Base-by-base conservation (phyloP, 768 basidiomycete genomes). In the Leucocoprinus birnbaumii region DNA sequence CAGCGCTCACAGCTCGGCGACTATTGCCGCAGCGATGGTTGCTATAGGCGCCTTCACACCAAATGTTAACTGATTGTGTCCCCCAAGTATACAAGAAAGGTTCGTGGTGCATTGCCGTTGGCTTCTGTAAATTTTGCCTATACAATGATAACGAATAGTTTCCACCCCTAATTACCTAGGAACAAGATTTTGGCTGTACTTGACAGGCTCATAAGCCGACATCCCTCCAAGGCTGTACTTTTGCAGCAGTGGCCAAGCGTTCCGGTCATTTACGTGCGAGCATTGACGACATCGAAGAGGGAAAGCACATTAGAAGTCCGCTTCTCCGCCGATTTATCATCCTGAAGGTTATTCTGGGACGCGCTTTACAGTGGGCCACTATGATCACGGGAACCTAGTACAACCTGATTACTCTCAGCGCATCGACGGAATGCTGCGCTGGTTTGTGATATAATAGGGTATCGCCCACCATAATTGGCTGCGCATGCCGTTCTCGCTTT, bases 331-430 rank as follows among this genome's bases (percentile, higher is more conserved):
- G 6, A 16, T 14, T 51, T 14, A 25, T 19, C 25, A 2, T 10
- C n/a, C 40, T 21, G 8, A n/a, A n/a, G 26, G 11, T n/a, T 42
- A 19, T 19, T 25, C 40, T 42, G 19, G 41, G 40, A 1, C 2
- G 11, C 4, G 25, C 26, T 11, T 34, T 21, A 11, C 50, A 42
- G 40, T 18, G 10, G 24, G 16, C 35, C 26, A n/a, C 11, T 40
- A 10, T 24, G 47, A 43, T 55, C 40, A 55, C 41, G 47, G 48
- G 47, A 11, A 10, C 54, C 16, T n/a, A 31, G 38, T 43, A 40
- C 48, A 24, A 43, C 38, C 34, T 16, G 27, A 22, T 19, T 27
- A n/a, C 37, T 44, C 27, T 11, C 21, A 21, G 26, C 31, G 42
- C 21, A 27, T 44, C 40, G 24, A 41, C 47, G 21, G 21, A 14